Evolutionary conservation across 192 early-diverging fungal genomes (phyloP).

Genomic region (Backusella sp.): DNA sequence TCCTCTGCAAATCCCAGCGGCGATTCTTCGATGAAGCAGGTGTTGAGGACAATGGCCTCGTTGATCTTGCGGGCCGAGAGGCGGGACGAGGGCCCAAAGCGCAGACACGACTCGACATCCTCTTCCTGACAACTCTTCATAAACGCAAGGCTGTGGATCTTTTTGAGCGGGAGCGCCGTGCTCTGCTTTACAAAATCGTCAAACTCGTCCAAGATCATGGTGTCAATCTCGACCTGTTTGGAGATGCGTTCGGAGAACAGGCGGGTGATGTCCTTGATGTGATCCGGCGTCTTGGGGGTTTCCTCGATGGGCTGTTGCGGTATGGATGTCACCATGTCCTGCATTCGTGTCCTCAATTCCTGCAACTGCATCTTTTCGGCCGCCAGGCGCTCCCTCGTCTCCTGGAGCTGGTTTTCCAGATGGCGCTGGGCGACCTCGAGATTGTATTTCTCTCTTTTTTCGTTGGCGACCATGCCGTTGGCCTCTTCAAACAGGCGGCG

Average conservation of each 20-base stretch:
- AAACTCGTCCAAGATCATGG: conserved; percentile 79
- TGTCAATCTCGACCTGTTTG: conserved; percentile 60
- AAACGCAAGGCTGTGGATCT: conserved; percentile 77
- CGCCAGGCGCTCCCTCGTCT: conserved; percentile 62
- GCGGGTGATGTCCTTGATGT: conserved; percentile 16
- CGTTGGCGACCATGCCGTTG: conserved; percentile 86
- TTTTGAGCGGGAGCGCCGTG: conserved; percentile 63
- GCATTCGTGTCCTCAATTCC: conserved; percentile 81
- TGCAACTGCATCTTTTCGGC: conserved; percentile 82
- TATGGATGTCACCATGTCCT: conserved; percentile 49
- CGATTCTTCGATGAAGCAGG: conserved; percentile 87
- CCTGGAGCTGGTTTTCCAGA: conserved; percentile 67
- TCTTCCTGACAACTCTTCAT: conserved; percentile 88
- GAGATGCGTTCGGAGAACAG: neutral
- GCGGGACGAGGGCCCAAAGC: conserved; percentile 89
- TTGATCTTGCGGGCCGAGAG: conserved; percentile 87
- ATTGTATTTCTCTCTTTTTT: conserved; percentile 62
- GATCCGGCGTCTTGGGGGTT: conserved; percentile 5
- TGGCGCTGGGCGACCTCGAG: conserved; percentile 52
- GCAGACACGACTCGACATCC: conserved; percentile 90
- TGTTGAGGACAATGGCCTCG: conserved; percentile 86
- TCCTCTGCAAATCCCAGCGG: conserved; percentile 53
- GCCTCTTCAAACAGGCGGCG: conserved; percentile 92
- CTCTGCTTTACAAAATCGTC: conserved; percentile 77
- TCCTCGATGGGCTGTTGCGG: neutral